Percentiles rank a stretch among this genome's conserved stretches.
These are phyloP conservation scores for Epichloe bromicola DNA, from an alignment of 2,329 filamentous ascomycete species.

Conservation along the genomic window DNA sequence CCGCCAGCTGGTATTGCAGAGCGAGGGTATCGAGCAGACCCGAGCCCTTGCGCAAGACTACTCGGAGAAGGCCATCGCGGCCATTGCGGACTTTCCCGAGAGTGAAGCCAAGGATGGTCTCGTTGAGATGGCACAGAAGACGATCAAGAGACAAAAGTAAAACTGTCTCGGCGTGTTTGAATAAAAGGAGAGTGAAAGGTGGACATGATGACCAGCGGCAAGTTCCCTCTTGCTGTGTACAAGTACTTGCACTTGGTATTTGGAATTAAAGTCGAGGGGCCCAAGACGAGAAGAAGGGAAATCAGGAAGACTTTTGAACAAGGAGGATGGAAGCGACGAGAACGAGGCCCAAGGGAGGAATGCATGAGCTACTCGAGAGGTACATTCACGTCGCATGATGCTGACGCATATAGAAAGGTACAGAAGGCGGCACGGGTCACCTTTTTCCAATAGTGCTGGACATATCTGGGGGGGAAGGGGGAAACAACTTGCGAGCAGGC, in stretches of 20 bases:
- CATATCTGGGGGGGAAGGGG: neutral
- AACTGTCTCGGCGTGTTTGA: neutral
- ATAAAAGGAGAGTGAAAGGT: neutral
- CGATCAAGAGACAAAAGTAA: constrained; percentile 76
- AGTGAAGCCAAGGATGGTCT: constrained; percentile 88
- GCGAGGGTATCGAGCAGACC: constrained; percentile 84
- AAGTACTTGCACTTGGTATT: constrained; percentile 8
- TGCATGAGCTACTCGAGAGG: neutral
- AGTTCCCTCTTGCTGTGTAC: constrained; percentile 8
- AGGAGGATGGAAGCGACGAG: neutral
- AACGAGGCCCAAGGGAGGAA: no score
- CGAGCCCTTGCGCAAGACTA: constrained; percentile 83
- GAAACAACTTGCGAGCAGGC: neutral
- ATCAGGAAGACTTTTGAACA: neutral
- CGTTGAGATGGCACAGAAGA: constrained; percentile 88
- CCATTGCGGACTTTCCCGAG: constrained; percentile 78
- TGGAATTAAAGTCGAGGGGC: neutral
- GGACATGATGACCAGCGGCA: neutral
- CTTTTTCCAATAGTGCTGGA: neutral
- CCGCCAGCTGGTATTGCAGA: constrained; percentile 68
- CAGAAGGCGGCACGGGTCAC: neutral
- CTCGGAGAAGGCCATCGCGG: constrained; percentile 71
- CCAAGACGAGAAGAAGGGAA: neutral
- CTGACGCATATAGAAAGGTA: constrained; percentile 3
- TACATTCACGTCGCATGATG: neutral